A percentile compares a stretch with the other conserved stretches of the same genome.
These are phyloP conservation scores for Rhodotorula mucilaginosa DNA, from an alignment of 1,284 basidiomycete species.

Conservation along the genomic window DNA sequence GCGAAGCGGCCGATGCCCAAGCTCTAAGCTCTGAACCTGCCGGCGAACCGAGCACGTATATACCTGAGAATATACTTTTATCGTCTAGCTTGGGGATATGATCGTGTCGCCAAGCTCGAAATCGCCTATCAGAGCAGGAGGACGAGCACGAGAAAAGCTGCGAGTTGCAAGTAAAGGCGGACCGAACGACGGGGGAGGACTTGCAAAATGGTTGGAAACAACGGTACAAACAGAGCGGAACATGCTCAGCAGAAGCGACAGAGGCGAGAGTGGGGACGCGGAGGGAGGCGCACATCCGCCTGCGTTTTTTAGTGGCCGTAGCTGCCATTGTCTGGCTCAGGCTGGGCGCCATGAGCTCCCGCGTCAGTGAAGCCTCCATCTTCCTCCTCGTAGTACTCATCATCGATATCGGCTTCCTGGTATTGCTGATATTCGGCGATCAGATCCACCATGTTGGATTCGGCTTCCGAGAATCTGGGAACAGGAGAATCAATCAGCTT, in stretches of 20 bases:
- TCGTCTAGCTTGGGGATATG: too few species aligned
- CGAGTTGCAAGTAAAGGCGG: background rate
- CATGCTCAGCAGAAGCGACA: background rate
- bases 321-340: too few species aligned
- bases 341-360: background rate
- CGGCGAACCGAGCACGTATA: background rate
- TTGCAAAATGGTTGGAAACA: background rate
- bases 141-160: background rate
- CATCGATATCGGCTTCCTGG: constrained; percentile 51
- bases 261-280: background rate
- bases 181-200: too few species aligned
- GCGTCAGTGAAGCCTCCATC: background rate
- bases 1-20: constrained; percentile 1
- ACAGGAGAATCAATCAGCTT: background rate
- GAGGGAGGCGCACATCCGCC: background rate
- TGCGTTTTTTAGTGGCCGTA: background rate
- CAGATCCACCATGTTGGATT: constrained; percentile 73
- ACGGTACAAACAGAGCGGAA: background rate
- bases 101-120: too few species aligned
- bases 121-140: background rate
- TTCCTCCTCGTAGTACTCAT: constrained; percentile 5
- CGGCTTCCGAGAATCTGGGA: constrained; percentile 52
- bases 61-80: background rate
- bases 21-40: background rate
- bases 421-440: constrained; percentile 67